phyloP scores from a whole-genome alignment of 2,329 filamentous ascomycete genomes.

The Hymenoscyphus scutula region DNA sequence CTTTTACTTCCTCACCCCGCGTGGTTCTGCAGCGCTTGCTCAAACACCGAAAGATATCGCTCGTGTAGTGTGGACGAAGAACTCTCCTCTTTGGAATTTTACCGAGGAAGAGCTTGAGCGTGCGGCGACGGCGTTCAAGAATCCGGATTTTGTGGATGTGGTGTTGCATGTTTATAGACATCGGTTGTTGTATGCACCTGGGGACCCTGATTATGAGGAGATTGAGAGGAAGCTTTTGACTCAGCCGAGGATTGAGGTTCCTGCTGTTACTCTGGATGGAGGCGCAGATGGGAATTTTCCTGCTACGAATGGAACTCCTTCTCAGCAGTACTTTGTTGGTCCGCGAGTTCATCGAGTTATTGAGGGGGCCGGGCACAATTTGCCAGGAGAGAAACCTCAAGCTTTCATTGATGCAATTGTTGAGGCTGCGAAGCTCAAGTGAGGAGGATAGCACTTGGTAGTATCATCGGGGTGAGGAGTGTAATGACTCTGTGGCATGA shows the following conservation, averaged over 20 bases:
- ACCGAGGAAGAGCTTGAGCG: too few species aligned
- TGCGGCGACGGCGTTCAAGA: not conserved
- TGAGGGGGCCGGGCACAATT: not conserved
- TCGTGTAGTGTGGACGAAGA: too few species aligned
- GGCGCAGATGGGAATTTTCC: not conserved
- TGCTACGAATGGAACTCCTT: not conserved
- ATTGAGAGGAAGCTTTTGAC: not conserved
- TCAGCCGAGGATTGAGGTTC: not conserved
- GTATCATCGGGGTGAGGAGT: too few species aligned
- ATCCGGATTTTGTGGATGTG: not conserved
- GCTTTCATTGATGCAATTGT: not conserved
- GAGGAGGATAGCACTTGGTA: not conserved
- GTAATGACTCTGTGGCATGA: too few species aligned
- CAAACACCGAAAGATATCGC: too few species aligned
- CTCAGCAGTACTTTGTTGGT: not conserved
- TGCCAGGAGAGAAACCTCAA: not conserved
- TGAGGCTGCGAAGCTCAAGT: not conserved
- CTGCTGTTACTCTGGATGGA: not conserved
- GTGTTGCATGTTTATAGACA: not conserved
- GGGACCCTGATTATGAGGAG: not conserved
- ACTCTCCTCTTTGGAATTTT: too few species aligned
- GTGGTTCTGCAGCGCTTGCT: too few species aligned
- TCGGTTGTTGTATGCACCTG: constrained; percentile 1
- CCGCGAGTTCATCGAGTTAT: not conserved
- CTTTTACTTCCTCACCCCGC: not conserved